Base-by-base conservation (phyloP, 2,329 filamentous ascomycete species). In the Penicillium capsulatum region DNA sequence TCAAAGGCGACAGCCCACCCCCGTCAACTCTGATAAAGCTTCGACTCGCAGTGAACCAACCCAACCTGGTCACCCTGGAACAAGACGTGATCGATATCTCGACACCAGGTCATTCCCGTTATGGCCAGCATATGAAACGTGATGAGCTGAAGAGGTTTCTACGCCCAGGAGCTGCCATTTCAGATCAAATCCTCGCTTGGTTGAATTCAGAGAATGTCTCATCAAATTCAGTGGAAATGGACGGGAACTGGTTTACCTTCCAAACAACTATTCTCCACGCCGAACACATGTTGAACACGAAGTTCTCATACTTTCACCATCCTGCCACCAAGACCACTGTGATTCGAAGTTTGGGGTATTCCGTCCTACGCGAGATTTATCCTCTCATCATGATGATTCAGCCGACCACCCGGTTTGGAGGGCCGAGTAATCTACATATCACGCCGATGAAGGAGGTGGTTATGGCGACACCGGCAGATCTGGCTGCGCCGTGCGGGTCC, bases 201-300 rank as follows among this genome's bases (percentile, higher is more conserved):
- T 67, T 85, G 10, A 52, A 64, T 19, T 54, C 66, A 16, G 70
- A 75, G 38, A 73, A 71, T 24, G 65, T 84, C 19, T 50, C 68
- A 2, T 42, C 57, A 3, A 43, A 61, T 3, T 61, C 66, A 3
- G 69, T 80, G 11, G 64, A 75, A 33, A 65, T 76, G 9, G 63
- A 73, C 45, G 71, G 74, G 42, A 74, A 82, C 57, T 84, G 80
- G 80, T 68, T 85, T 52, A 76, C 73, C 45, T 79, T 84, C 54
- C 53, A 50, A 14, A 42, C 60, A 10, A 46, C 53, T 1, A 40
- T 65, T 3, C 51, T 49, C 3, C 55, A 71, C 30, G 79, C 80
- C 3, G 73, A 80, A 42, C 56, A 61, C 9, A 68, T 84, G 55
- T 64, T 84, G 48, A 67, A 73, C 44, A 77, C 81, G 3, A 65